Evolutionary conservation across 2,329 filamentous ascomycete species (phyloP).

Genomic region (Aspergillus terreus): DNA sequence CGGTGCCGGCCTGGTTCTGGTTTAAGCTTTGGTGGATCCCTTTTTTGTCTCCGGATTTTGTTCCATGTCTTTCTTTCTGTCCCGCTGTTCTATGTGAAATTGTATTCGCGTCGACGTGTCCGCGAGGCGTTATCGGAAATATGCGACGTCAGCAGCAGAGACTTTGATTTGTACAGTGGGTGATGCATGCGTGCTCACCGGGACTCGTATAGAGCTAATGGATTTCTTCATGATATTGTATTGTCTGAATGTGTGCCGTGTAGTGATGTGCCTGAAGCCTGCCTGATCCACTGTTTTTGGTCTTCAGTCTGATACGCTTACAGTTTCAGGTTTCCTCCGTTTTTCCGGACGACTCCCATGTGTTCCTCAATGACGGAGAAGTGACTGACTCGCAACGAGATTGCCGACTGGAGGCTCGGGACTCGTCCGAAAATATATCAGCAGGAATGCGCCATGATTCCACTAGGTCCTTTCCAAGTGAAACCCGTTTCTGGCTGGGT

Average conservation of each 20-base stretch:
- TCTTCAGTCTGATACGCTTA: slow-evolving; percentile 4
- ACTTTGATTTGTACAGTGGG: slow-evolving; percentile 13
- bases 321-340: slow-evolving; percentile 3
- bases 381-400: too few relatives aligned
- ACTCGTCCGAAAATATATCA: neutral
- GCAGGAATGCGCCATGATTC: neutral
- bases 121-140: slow-evolving; percentile 1
- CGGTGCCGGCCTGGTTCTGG: slow-evolving; percentile 43
- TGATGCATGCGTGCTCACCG: slow-evolving; percentile 5
- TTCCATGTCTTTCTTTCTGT: slow-evolving; percentile 7
- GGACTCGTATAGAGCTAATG: slow-evolving; percentile 10
- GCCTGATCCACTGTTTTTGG: too few relatives aligned
- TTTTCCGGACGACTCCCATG: too few relatives aligned
- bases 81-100: slow-evolving; percentile 9
- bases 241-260: neutral
- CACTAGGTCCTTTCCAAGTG: neutral
- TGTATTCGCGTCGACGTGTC: slow-evolving; percentile 6
- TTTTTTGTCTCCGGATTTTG: slow-evolving; percentile 7
- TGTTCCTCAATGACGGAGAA: too few relatives aligned
- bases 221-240: slow-evolving; percentile 2
- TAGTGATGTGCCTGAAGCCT: neutral
- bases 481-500: neutral
- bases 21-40: slow-evolving; percentile 17
- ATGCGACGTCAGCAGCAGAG: slow-evolving; percentile 2
- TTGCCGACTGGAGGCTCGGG: neutral